A percentile compares a stretch with the other conserved stretches of the same genome.
Evolutionary conservation across 768 basidiomycete species (phyloP).

Genomic region (Boletus rufocinnamomeus): DNA sequence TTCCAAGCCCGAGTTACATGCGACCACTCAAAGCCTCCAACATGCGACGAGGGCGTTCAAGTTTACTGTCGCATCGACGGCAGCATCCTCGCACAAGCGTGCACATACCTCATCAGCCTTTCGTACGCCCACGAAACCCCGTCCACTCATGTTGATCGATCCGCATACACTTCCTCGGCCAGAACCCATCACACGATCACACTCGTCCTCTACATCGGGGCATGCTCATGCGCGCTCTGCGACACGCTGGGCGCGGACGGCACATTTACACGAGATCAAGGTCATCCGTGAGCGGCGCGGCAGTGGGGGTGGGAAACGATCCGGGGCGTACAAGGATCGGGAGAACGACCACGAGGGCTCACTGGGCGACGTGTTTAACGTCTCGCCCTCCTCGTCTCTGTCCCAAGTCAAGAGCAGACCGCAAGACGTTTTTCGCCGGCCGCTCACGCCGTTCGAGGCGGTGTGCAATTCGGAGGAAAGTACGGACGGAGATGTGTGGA

Average conservation of each 20-base stretch:
- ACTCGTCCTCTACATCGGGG: constrained; percentile 25
- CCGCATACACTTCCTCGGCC: constrained; percentile 29
- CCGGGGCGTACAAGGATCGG: constrained; percentile 5
- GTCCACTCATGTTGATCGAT: constrained; percentile 12
- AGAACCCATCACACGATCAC: constrained; percentile 22
- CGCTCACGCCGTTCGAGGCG: constrained; percentile 12
- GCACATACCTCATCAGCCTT: not conserved
- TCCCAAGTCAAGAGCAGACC: not conserved
- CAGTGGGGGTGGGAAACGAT: constrained; percentile 11
- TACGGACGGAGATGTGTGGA: constrained; percentile 36
- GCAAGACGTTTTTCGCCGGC: constrained; percentile 2
- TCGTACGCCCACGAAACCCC: constrained; percentile 28
- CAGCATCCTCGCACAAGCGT: constrained; percentile 14
- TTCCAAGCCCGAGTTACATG: not conserved
- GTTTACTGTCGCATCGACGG: not conserved
- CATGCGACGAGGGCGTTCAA: constrained; percentile 3
- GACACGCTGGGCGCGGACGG: constrained; percentile 61
- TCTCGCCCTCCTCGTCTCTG: not conserved
- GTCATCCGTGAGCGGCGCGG: constrained; percentile 13
- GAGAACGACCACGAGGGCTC: constrained; percentile 9
- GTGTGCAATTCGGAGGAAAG: constrained; percentile 14
- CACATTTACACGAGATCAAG: constrained; percentile 69
- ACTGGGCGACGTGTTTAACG: constrained; percentile 22
- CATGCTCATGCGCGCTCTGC: constrained; percentile 36
- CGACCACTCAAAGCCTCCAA: not conserved